Evolutionary conservation across 176 grass and related monocot genomes (phyloP), one percentile per base, ranked within the genome.

Genomic region (Pontederia paniculata): DNA sequence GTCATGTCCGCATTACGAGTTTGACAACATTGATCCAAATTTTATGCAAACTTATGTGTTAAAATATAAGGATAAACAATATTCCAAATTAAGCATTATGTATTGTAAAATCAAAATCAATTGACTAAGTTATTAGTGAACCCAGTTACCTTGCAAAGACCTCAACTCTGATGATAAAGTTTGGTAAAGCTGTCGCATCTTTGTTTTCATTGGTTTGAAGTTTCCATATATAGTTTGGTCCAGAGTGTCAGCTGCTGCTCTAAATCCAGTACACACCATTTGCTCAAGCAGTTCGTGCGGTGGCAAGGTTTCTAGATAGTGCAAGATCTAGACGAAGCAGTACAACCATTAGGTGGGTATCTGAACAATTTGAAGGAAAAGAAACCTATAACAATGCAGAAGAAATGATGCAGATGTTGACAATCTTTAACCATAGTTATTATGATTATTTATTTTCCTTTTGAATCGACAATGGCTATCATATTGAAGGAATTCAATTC

Each of bases 241-340:
- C 64, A 97, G 68, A 72, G 79, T 89, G 70, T 81, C 93, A 84
- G 72, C 74, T 57, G 85, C 78, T 20, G 86, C 81, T 88, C 81
- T 97, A 66, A 90, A 97, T 45, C 77, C 86, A 66, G 86, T 82
- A 72, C 77, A 84, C 25, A 97, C 54, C 83, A 90, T 97, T 78
- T 97, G 93, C 72, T 88, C 93, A 76, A 97, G 86, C 50, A 90
- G 83, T 67, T 88, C 86, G 21, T 77, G 82, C 41, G 93, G 93
- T 45, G 77, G 78, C 74, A 97, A 84, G 79, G 86, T 97, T 81
- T 97, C 91, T 62, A 97, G 77, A 70, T 97, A 97, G 81, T 97
- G 91, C 68, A 97, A 58, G 63, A 97, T 71, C 91, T 97, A 11
- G 52, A 45, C 52, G 46, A 54, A 60, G 28, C 46, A 81, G 14